Percentiles rank a stretch among this genome's conserved stretches.
Conservation (phyloP, 345 rosid genomes). For the Hypericum perforatum region DNA sequence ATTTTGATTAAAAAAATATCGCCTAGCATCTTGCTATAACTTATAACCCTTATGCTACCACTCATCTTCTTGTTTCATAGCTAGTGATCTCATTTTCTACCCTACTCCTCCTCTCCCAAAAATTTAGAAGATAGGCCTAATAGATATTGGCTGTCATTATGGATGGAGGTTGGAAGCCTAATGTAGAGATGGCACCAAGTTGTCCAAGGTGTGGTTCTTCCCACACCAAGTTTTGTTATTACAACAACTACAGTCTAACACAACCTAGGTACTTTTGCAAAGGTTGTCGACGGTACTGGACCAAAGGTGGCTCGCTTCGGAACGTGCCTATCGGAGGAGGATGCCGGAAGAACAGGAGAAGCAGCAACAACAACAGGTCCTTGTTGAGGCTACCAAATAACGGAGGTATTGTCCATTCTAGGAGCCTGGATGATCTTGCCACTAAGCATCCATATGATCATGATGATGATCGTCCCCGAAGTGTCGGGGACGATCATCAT, state of each 20-base stretch:
- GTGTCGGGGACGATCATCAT: too few species aligned
- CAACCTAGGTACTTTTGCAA: constrained; percentile 65
- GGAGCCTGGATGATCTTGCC: constrained; percentile 5
- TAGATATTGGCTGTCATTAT: constrained; percentile 15
- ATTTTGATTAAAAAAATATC: too few species aligned
- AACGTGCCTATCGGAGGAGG: constrained; percentile 57
- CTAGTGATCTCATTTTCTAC: too few species aligned
- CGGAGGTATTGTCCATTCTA: constrained; percentile 6
- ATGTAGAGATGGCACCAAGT: constrained; percentile 37
- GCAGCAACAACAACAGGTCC: constrained; percentile 16
- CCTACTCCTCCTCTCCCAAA: background rate
- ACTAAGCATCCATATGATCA: constrained; percentile 1
- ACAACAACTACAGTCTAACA: constrained; percentile 62
- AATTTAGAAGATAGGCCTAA: background rate
- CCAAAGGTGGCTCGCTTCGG: constrained; percentile 50
- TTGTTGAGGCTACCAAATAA: constrained; percentile 16
- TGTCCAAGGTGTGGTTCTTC: constrained; percentile 60
- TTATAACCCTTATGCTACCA: too few species aligned
- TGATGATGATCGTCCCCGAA: background rate
- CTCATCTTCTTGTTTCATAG: too few species aligned
- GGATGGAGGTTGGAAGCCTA: constrained; percentile 45
- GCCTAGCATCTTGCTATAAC: too few species aligned
- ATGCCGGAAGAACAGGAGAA: constrained; percentile 44
- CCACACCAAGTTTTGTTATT: constrained; percentile 55
- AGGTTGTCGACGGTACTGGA: constrained; percentile 60